These are phyloP conservation scores for Neofusicoccum ribis DNA, from an alignment of 2,329 filamentous ascomycete species.

Conservation along the genomic window DNA sequence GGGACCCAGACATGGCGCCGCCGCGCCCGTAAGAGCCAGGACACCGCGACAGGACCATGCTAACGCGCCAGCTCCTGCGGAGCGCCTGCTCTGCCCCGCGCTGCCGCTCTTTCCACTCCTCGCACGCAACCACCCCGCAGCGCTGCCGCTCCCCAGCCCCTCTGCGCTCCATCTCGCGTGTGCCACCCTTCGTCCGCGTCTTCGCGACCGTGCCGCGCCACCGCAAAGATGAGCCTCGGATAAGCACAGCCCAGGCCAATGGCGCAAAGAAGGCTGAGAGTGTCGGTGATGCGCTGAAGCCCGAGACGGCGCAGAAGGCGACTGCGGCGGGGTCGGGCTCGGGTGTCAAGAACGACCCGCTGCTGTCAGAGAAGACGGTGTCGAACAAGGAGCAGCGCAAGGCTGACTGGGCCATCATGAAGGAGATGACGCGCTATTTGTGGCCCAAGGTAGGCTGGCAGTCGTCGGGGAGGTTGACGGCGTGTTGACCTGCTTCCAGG, in stretches of 20 bases:
- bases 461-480: background rate
- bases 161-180: constrained; percentile 21
- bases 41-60: constrained; percentile 30
- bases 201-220: constrained; percentile 47
- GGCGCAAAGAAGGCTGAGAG: constrained; percentile 30
- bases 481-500: constrained; percentile 39
- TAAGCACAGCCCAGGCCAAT: constrained; percentile 27
- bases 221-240: constrained; percentile 40
- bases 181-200: constrained; percentile 33
- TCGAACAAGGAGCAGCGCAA: constrained; percentile 86
- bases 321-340: constrained; percentile 31
- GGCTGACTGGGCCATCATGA: constrained; percentile 98
- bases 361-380: constrained; percentile 65
- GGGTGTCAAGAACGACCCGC: constrained; percentile 50
- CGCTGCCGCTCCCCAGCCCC: constrained; percentile 28
- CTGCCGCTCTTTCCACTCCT: constrained; percentile 4
- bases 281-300: constrained; percentile 23
- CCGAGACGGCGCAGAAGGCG: constrained; percentile 23
- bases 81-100: constrained; percentile 26
- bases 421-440: constrained; percentile 92
- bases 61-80: constrained; percentile 38
- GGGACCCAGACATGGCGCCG: constrained; percentile 6
- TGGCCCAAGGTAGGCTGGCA: constrained; percentile 70
- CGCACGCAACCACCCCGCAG: constrained; percentile 1
- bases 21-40: constrained; percentile 4